Evolutionary conservation across 1,284 basidiomycete species (phyloP), one percentile per base, ranked within the genome.

Genomic region (Lentinula novae-zelandiae): DNA sequence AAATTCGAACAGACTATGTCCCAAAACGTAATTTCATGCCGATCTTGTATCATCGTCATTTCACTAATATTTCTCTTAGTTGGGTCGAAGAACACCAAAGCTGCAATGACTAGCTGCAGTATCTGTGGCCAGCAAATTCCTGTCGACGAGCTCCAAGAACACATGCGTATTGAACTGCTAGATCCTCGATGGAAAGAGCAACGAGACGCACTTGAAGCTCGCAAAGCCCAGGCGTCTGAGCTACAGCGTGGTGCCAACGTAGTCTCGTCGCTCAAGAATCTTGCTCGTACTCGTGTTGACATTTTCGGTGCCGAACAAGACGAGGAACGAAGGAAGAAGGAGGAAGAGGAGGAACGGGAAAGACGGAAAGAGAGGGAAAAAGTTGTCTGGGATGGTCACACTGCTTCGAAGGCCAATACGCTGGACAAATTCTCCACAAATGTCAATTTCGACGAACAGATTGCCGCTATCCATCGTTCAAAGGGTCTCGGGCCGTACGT

Each of bases 121-220:
- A 92, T 98, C 67, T 98, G 96, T 76, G 90, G 92, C 36, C 95
- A 98, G 72, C 89, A 93, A 73, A 92, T 99, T 31, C 89, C 95
- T 33, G 89, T 97, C 67, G 90, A 95, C 76, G 96, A 99, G 73
- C 82, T 99, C 63, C 88, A 95, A 67, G 96, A 99, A 72, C 97
- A 99, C 75, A 96, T 98, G 83, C 92, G 97, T 70, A 98, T 99
- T 73, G 97, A 99, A 74, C 78, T 98, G 55, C 85, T 99, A 68
- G 96, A 99, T 76, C 97, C 97, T 46, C 88, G 90, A 70, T 98
- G 95, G 95, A 97, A 97, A 73, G 93, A 95, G 63, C 93, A 96
- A 72, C 92, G 95, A 67, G 89, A 94, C 68, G 82, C 78, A 17
- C 78, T 95, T 68, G 95, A 98, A 71, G 83, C 88, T 53, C 90